A percentile compares a stretch with the other conserved stretches of the same genome.
These are phyloP conservation scores for Helotiales sp. DNA, from an alignment of 2,329 filamentous ascomycete species.

Conservation along the genomic window DNA sequence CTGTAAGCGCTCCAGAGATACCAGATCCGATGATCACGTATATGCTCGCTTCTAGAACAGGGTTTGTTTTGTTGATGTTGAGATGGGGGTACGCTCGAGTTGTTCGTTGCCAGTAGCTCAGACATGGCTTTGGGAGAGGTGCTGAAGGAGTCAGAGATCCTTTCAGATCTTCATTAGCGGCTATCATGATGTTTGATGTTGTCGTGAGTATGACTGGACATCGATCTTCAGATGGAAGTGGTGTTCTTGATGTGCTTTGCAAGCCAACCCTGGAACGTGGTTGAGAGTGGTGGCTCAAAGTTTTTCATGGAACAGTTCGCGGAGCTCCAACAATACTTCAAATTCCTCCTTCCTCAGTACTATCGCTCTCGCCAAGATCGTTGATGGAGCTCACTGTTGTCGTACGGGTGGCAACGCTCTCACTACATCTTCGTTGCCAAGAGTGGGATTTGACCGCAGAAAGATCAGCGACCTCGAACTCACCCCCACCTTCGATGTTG, in stretches of 20 bases:
- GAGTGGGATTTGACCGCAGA: neutral
- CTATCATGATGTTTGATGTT: conserved; percentile 4
- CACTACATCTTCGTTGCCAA: neutral
- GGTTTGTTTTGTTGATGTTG: conserved; percentile 37
- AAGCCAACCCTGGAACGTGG: neutral
- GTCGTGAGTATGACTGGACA: no score
- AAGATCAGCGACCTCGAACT: neutral
- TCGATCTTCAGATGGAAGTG: no score
- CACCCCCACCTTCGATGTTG: neutral
- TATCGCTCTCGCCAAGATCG: neutral
- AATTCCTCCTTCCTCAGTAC: neutral
- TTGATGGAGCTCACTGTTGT: neutral
- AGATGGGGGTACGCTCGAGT: conserved; percentile 44
- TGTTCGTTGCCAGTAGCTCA: conserved; percentile 47
- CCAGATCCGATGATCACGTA: conserved; percentile 22
- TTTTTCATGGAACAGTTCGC: neutral
- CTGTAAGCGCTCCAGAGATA: conserved; percentile 17
- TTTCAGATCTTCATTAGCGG: conserved; percentile 10
- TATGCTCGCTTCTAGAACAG: conserved; percentile 29
- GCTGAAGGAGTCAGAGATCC: neutral
- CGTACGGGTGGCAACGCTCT: neutral
- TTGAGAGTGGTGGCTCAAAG: neutral
- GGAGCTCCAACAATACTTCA: neutral
- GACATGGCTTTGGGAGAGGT: conserved; percentile 31
- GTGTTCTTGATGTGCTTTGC: no score